A percentile compares a stretch with the other conserved stretches of the same genome.
These are phyloP conservation scores for Leucogyrophana mollusca DNA, from an alignment of 768 basidiomycete species.

Conservation along the genomic window DNA sequence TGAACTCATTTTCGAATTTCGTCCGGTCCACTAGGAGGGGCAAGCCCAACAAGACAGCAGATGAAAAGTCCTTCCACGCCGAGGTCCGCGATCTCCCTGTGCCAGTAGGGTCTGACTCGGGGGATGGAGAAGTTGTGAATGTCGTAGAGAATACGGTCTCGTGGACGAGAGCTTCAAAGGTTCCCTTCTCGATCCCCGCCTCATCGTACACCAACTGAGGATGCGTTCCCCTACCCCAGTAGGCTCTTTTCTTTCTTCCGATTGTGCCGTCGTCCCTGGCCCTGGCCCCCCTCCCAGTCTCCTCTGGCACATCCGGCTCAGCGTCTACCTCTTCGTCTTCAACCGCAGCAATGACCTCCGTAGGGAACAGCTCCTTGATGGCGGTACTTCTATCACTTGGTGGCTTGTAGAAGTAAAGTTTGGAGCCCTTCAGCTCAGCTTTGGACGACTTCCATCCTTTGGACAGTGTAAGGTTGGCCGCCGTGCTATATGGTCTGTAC, in stretches of 20 bases:
- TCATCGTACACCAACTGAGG: slow-evolving; percentile 56
- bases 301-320: slow-evolving; percentile 27
- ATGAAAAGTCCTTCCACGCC: slow-evolving; percentile 64
- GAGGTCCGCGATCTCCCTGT: slow-evolving; percentile 18
- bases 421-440: slow-evolving; percentile 79
- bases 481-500: slow-evolving; percentile 25
- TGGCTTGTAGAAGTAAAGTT: slow-evolving; percentile 84
- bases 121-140: slow-evolving; percentile 34
- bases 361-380: slow-evolving; percentile 75
- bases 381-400: slow-evolving; percentile 64
- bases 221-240: slow-evolving; percentile 77
- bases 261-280: slow-evolving; percentile 29
- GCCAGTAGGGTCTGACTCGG: slow-evolving; percentile 10
- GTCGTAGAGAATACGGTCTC: slow-evolving; percentile 80
- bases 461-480: slow-evolving; percentile 37
- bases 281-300: slow-evolving; percentile 27
- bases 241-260: slow-evolving; percentile 61
- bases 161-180: slow-evolving; percentile 77
- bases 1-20: slow-evolving; percentile 70
- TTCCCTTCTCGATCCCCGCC: slow-evolving; percentile 56
- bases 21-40: slow-evolving; percentile 53
- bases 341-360: slow-evolving; percentile 52
- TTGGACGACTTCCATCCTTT: slow-evolving; percentile 91
- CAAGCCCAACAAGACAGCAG: slow-evolving; percentile 57
- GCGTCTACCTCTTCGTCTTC: slow-evolving; percentile 44